A percentile compares a stretch with the other conserved stretches of the same genome.
phyloP scores from a whole-genome alignment of 441 rosid species.

The Hura crepitans region DNA sequence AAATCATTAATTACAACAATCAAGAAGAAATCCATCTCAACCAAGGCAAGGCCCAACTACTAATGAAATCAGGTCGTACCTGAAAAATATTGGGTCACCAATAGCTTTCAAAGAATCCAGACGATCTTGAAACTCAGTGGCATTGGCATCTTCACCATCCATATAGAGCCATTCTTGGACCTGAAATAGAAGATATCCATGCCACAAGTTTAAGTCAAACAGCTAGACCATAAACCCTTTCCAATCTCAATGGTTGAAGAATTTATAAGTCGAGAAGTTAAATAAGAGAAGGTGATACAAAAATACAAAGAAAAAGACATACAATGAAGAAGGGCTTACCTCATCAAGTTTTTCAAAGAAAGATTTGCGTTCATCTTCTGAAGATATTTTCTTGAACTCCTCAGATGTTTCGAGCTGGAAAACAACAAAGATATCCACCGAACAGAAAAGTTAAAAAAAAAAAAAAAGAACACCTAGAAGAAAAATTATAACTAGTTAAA shows the following conservation, averaged over 20 bases:
- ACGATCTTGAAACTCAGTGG: constrained; percentile 60
- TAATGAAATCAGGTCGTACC: constrained; percentile 39
- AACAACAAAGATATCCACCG: constrained; percentile 6
- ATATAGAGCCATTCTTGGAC: constrained; percentile 97
- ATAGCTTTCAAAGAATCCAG: constrained; percentile 65
- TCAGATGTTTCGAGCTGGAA: constrained; percentile 77
- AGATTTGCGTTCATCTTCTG: constrained; percentile 70
- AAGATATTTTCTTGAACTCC: constrained; percentile 62
- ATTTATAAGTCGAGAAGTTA: not conserved
- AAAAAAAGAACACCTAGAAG: not conserved
- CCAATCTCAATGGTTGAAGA: not conserved
- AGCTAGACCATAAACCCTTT: not conserved
- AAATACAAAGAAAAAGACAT: not conserved
- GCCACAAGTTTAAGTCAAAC: constrained; percentile 1
- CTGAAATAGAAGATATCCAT: constrained; percentile 35
- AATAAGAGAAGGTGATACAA: not conserved
- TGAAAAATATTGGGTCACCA: constrained; percentile 76
- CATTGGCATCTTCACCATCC: constrained; percentile 92
- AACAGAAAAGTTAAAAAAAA: not conserved
- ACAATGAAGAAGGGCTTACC: constrained; percentile 31
- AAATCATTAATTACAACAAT: not conserved
- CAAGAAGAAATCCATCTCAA: not conserved
- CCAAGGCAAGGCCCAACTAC: not conserved
- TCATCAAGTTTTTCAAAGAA: constrained; percentile 87
- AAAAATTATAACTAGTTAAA: not conserved